Conservation (phyloP, 768 basidiomycete genomes). For the Amyloporia xantha region DNA sequence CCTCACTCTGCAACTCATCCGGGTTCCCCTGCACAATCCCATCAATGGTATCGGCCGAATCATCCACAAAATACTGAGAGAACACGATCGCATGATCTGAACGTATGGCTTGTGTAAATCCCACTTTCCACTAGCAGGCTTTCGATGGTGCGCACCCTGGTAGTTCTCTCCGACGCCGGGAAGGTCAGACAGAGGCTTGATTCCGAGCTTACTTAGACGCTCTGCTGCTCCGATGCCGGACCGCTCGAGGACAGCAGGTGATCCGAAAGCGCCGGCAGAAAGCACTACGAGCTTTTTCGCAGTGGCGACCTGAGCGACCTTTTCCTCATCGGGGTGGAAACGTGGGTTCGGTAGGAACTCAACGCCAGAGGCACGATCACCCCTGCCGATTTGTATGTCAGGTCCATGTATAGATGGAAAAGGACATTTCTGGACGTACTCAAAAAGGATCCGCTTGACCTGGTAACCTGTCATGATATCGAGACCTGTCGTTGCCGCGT, state of each 20-base stretch:
- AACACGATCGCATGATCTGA: constrained; percentile 14
- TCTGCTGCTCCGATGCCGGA: constrained; percentile 35
- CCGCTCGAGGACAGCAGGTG: constrained; percentile 48
- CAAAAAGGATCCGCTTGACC: constrained; percentile 30
- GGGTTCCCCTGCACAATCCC: constrained; percentile 10
- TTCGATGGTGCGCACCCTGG: constrained; percentile 23
- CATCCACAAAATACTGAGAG: constrained; percentile 7
- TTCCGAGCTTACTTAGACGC: constrained; percentile 22
- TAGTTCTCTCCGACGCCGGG: constrained; percentile 39
- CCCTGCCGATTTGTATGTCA: constrained; percentile 16
- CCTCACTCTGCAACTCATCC: constrained; percentile 17
- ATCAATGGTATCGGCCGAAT: constrained; percentile 17
- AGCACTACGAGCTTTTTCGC: constrained; percentile 33
- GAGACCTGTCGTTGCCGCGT: constrained; percentile 21
- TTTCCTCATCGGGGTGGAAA: constrained; percentile 12
- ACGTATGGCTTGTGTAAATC: too few species aligned
- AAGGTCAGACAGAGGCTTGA: constrained; percentile 29
- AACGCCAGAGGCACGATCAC: constrained; percentile 32
- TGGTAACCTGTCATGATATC: constrained; percentile 25
- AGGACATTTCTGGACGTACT: constrained; percentile 30
- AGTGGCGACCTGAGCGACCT: constrained; percentile 13
- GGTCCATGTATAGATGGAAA: neutral
- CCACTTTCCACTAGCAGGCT: too few species aligned
- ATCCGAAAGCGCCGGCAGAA: constrained; percentile 35
- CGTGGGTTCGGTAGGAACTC: constrained; percentile 27